A percentile compares a stretch with the other conserved stretches of the same genome.
Conservation (phyloP, 2,329 filamentous ascomycete species). For the Davidsoniella neocaledoniae region DNA sequence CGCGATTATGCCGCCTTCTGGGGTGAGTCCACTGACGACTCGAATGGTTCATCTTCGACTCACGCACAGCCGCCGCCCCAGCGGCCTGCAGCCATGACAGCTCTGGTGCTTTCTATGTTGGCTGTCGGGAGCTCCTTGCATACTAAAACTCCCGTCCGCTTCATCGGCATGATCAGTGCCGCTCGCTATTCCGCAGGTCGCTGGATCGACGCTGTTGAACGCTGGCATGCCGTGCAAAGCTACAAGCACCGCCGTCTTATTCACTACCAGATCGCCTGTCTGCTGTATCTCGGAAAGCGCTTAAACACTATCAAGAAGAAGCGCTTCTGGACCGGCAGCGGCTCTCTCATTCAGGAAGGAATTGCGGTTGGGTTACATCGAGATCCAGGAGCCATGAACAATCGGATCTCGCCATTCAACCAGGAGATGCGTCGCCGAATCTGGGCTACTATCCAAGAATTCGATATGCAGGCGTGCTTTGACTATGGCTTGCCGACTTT, state of each 20-base stretch:
- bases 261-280: slow-evolving; percentile 42
- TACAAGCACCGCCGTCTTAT: slow-evolving; percentile 44
- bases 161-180: slow-evolving; percentile 39
- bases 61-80: slow-evolving; percentile 15
- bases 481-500: slow-evolving; percentile 43
- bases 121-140: slow-evolving; percentile 41
- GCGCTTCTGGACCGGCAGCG: slow-evolving; percentile 42
- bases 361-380: slow-evolving; percentile 42
- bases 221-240: slow-evolving; percentile 38
- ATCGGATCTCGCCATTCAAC: slow-evolving; percentile 40
- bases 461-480: slow-evolving; percentile 44
- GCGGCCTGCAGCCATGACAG: slow-evolving; percentile 37
- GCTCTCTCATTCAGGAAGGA: slow-evolving; percentile 38
- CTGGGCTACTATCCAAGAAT: slow-evolving; percentile 45
- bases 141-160: slow-evolving; percentile 34
- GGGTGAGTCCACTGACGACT: slow-evolving; percentile 22
- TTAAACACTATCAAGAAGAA: slow-evolving; percentile 50
- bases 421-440: slow-evolving; percentile 45
- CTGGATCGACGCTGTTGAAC: slow-evolving; percentile 39
- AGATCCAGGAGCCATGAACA: slow-evolving; percentile 37
- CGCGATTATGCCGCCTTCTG: slow-evolving; percentile 40
- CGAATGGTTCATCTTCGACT: background rate
- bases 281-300: slow-evolving; percentile 43
- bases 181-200: slow-evolving; percentile 35
- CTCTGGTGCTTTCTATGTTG: slow-evolving; percentile 41